These are phyloP conservation scores for Bruguiera hainesii DNA, from an alignment of 441 rosid species.

Conservation along the genomic window DNA sequence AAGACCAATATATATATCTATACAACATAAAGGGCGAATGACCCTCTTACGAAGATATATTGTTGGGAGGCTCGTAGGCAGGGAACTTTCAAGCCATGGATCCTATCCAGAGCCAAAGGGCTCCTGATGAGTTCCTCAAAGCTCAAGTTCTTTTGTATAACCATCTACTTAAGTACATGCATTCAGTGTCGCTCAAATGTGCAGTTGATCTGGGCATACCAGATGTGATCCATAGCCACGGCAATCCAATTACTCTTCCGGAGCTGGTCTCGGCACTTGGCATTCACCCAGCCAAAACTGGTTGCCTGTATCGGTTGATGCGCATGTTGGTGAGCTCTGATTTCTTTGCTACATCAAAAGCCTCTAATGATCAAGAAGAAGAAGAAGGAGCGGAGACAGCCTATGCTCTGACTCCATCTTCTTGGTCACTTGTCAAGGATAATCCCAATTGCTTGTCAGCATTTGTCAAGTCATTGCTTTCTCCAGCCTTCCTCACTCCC, in stretches of 20 bases:
- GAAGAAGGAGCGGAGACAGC: conserved; percentile 4
- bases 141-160: conserved; percentile 19
- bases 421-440: conserved; percentile 20
- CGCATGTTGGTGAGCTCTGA: conserved; percentile 24
- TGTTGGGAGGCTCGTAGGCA: no score
- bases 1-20: no score
- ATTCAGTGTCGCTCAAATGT: conserved; percentile 17
- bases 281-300: conserved; percentile 12
- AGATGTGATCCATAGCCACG: conserved; percentile 20
- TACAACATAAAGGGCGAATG: no score
- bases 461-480: conserved; percentile 7
- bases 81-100: neutral
- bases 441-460: conserved; percentile 14
- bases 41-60: no score
- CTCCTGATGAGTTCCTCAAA: conserved; percentile 1
- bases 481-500: conserved; percentile 13
- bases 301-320: conserved; percentile 20
- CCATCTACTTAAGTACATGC: conserved; percentile 15
- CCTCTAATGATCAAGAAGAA: neutral
- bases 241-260: conserved; percentile 20
- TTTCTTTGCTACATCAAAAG: conserved; percentile 11
- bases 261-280: conserved; percentile 10
- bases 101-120: neutral
- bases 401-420: conserved; percentile 21
- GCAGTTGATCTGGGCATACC: conserved; percentile 15